Evolutionary conservation across 352 stramenopile genomes (phyloP).

Genomic region (Peronospora farinosa): DNA sequence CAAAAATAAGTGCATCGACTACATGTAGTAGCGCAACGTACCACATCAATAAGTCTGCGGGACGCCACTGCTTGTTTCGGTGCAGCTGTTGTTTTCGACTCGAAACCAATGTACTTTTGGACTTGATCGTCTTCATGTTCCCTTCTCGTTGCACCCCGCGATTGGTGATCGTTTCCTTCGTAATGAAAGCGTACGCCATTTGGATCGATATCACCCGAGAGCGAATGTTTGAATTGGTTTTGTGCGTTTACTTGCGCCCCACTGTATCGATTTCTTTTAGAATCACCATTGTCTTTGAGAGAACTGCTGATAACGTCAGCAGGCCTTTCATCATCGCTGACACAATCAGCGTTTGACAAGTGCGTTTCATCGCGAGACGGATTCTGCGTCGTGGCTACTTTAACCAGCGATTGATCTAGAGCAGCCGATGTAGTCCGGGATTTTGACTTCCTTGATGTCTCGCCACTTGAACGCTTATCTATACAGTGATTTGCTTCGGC

Average conservation of each 20-base stretch:
- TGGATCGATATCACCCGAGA: slow-evolving; percentile 7
- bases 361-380: slow-evolving; percentile 15
- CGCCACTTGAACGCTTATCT: slow-evolving; percentile 3
- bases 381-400: slow-evolving; percentile 19
- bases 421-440: slow-evolving; percentile 6
- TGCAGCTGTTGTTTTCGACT: slow-evolving; percentile 5
- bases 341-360: slow-evolving; percentile 1
- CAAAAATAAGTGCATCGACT: neutral
- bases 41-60: slow-evolving; percentile 15
- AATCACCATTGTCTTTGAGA: slow-evolving; percentile 1
- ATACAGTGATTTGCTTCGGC: slow-evolving; percentile 1
- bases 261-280: slow-evolving; percentile 3
- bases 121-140: slow-evolving; percentile 3
- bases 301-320: neutral
- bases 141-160: neutral
- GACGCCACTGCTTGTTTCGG: slow-evolving; percentile 5
- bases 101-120: neutral
- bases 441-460: slow-evolving; percentile 9
- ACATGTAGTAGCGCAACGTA: slow-evolving; percentile 9
- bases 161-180: slow-evolving; percentile 2
- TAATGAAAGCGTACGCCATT: slow-evolving; percentile 13
- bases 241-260: neutral
- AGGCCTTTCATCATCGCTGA: slow-evolving; percentile 3
- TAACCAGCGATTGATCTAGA: slow-evolving; percentile 19
- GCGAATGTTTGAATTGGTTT: slow-evolving; percentile 3